These are phyloP conservation scores for Sporothrix pseudoabietina DNA, from an alignment of 2,329 filamentous ascomycete genomes.

Conservation along the genomic window DNA sequence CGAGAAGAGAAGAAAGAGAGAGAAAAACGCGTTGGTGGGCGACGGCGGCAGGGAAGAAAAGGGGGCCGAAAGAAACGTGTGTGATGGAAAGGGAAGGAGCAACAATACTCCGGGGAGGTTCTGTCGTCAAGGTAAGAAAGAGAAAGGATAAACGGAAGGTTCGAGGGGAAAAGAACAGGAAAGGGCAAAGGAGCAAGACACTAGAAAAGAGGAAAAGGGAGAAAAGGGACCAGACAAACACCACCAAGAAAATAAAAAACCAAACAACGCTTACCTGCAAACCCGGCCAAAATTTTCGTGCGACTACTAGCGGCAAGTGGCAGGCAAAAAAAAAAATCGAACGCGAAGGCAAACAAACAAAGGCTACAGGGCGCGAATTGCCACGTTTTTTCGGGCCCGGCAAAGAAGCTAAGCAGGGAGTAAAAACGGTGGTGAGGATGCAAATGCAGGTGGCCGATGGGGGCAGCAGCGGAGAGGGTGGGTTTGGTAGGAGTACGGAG, in stretches of 20 bases:
- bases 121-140: not conserved
- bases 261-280: constrained; percentile 25
- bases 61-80: not conserved
- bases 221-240: not conserved
- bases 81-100: not conserved
- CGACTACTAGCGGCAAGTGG: constrained; percentile 27
- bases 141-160: not conserved
- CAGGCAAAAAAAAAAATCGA: constrained; percentile 22
- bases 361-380: not conserved
- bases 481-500: not conserved
- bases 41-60: not conserved
- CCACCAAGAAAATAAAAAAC: not conserved
- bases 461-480: constrained; percentile 2
- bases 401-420: constrained; percentile 21
- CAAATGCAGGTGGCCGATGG: not conserved
- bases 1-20: constrained; percentile 14
- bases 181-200: not conserved
- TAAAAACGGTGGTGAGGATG: constrained; percentile 17
- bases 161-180: not conserved
- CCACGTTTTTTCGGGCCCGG: constrained; percentile 25
- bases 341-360: constrained; percentile 25
- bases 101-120: not conserved
- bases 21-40: constrained; percentile 18
- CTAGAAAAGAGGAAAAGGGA: not conserved
- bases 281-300: constrained; percentile 24